These are phyloP conservation scores for Solanum dulcamara DNA, from an alignment of 257 asterid species.

Conservation along the genomic window DNA sequence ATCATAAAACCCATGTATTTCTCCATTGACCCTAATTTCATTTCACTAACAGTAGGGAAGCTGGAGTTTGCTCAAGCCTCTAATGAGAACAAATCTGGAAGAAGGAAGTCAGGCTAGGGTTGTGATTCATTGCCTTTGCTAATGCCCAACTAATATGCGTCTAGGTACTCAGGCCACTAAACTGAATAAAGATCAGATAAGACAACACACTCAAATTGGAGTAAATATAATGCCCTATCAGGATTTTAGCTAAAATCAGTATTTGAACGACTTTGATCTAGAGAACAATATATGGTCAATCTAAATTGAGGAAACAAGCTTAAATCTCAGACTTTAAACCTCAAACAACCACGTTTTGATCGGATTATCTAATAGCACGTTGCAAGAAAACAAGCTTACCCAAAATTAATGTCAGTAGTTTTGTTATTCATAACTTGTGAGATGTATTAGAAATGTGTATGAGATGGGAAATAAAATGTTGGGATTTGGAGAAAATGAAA, in stretches of 20 bases:
- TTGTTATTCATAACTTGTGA: neutral
- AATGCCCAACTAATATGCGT: neutral
- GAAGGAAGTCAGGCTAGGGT: neutral
- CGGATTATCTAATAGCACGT: neutral
- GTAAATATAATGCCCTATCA: neutral
- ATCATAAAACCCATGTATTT: neutral
- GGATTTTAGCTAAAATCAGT: neutral
- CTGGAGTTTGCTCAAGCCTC: neutral
- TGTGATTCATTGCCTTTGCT: neutral
- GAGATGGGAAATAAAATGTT: neutral
- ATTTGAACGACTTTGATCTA: neutral
- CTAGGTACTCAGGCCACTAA: neutral
- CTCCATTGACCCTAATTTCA: neutral
- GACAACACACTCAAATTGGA: neutral
- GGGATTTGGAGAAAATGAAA: neutral
- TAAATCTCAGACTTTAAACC: neutral
- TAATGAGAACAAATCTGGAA: neutral
- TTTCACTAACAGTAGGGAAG: neutral
- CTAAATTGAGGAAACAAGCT: neutral
- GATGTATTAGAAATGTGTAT: neutral
- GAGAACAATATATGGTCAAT: neutral
- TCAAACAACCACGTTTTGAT: neutral
- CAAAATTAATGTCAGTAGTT: neutral
- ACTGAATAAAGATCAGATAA: neutral
- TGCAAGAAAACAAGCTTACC: neutral